Percentiles rank a stretch among this genome's conserved stretches.
Evolutionary conservation across 2,329 filamentous ascomycete genomes (phyloP).

Genomic region (Ascochyta pisi): DNA sequence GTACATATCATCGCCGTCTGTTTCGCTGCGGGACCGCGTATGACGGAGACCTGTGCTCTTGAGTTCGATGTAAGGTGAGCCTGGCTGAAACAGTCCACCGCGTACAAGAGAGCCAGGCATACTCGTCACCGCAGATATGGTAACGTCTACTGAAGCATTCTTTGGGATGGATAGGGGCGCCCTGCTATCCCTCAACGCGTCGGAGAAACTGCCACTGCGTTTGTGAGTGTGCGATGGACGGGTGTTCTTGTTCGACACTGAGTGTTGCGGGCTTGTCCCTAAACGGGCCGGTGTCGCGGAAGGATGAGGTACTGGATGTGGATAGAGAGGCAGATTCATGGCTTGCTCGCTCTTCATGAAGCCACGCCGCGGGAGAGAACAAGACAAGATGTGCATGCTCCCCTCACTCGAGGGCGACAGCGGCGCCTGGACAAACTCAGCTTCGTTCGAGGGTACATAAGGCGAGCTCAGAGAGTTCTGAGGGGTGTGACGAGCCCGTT

Average conservation of each 20-base stretch:
- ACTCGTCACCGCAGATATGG: conserved; percentile 66
- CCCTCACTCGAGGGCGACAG: conserved; percentile 56
- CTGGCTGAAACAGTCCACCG: conserved; percentile 82
- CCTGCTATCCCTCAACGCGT: conserved; percentile 77
- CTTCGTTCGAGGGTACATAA: conserved; percentile 42
- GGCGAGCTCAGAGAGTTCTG: conserved; percentile 48
- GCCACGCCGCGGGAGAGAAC: conserved; percentile 62
- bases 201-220: conserved; percentile 84
- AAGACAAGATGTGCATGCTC: conserved; percentile 66
- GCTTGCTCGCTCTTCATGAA: conserved; percentile 43
- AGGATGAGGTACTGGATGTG: conserved; percentile 45
- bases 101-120: conserved; percentile 86
- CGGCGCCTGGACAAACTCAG: conserved; percentile 44
- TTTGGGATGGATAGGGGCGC: conserved; percentile 59
- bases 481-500: conserved; percentile 44
- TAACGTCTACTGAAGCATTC: conserved; percentile 49
- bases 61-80: conserved; percentile 77
- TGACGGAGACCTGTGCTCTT: conserved; percentile 38
- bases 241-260: conserved; percentile 34
- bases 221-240: conserved; percentile 65
- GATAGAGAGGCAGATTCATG: conserved; percentile 49
- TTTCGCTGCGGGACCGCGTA: conserved; percentile 41
- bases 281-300: conserved; percentile 35
- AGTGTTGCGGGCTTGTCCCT: conserved; percentile 39
- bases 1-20: conserved; percentile 38